phyloP scores from a whole-genome alignment of 2,329 filamentous ascomycete species.

The Monosporascus cannonballus region DNA sequence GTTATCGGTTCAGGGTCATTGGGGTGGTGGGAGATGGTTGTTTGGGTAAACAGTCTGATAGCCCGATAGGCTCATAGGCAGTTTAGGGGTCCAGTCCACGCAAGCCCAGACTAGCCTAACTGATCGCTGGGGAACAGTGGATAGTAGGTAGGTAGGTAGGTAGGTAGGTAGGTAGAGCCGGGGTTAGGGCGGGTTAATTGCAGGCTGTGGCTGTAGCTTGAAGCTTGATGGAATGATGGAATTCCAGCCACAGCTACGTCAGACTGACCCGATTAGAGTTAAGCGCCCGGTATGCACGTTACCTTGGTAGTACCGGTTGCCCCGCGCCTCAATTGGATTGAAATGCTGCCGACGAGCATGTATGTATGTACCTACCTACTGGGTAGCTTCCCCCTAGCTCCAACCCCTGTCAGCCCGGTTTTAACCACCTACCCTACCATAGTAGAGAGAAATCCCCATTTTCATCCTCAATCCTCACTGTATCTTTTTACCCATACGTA shows the following conservation, averaged over 20 bases:
- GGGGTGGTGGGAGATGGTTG: neutral
- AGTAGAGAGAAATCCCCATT: too few relatives aligned
- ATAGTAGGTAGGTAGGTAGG: neutral
- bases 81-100: neutral
- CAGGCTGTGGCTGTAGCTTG: neutral
- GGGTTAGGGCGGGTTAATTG: neutral
- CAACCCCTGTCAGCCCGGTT: too few relatives aligned
- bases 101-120: neutral
- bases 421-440: too few relatives aligned
- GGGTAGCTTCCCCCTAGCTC: neutral
- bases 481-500: too few relatives aligned
- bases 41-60: too few relatives aligned
- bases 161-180: neutral
- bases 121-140: neutral
- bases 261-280: too few relatives aligned
- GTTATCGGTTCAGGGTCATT: neutral
- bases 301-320: neutral
- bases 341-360: neutral
- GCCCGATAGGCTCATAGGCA: too few relatives aligned
- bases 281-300: neutral
- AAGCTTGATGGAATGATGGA: neutral
- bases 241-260: neutral
- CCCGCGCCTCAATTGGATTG: neutral
- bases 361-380: neutral
- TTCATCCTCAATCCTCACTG: too few relatives aligned